A percentile compares a stretch with the other conserved stretches of the same genome.
Evolutionary conservation across 2,329 filamentous ascomycete genomes (phyloP).

Genomic region (Zarea fungicola): DNA sequence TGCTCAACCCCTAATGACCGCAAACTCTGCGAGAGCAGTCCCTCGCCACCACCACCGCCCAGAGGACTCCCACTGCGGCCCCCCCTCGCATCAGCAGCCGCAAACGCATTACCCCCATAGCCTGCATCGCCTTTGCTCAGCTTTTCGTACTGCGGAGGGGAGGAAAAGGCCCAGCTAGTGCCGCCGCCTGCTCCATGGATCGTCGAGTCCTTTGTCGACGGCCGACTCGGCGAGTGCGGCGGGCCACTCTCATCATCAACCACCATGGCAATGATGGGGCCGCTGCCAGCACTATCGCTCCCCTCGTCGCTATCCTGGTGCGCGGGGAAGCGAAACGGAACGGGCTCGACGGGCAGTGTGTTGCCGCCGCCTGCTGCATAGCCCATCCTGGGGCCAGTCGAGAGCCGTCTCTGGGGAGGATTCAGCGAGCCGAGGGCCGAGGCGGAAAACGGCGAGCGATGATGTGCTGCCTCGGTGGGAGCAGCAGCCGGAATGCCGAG

Average conservation of each 20-base stretch:
- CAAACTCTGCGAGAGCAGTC: constrained; percentile 65
- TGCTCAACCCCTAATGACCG: constrained; percentile 53
- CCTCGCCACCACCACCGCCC: constrained; percentile 46
- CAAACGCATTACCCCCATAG: constrained; percentile 54
- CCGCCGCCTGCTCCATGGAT: constrained; percentile 25
- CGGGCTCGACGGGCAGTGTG: constrained; percentile 40
- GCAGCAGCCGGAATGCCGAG: constrained; percentile 46
- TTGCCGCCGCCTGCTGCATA: constrained; percentile 23
- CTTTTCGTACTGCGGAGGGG: constrained; percentile 55
- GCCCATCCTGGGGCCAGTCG: constrained; percentile 2
- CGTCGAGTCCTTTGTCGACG: constrained; percentile 31
- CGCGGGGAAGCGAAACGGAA: constrained; percentile 43
- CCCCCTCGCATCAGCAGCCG: constrained; percentile 19
- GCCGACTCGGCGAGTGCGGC: constrained; percentile 19
- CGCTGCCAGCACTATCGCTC: constrained; percentile 23
- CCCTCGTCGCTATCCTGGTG: constrained; percentile 27
- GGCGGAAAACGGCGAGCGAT: constrained; percentile 25
- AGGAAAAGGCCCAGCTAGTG: too few species aligned
- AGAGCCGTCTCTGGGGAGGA: constrained; percentile 6
- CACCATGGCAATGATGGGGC: constrained; percentile 14
- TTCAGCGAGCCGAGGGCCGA: constrained; percentile 15
- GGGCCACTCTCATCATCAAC: constrained; percentile 3
- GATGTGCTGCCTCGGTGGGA: constrained; percentile 24
- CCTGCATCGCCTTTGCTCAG: constrained; percentile 60
- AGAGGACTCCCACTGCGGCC: constrained; percentile 19